phyloP scores from a whole-genome alignment of 495 filamentous ascomycete species.

The Penicillium odoratum region DNA sequence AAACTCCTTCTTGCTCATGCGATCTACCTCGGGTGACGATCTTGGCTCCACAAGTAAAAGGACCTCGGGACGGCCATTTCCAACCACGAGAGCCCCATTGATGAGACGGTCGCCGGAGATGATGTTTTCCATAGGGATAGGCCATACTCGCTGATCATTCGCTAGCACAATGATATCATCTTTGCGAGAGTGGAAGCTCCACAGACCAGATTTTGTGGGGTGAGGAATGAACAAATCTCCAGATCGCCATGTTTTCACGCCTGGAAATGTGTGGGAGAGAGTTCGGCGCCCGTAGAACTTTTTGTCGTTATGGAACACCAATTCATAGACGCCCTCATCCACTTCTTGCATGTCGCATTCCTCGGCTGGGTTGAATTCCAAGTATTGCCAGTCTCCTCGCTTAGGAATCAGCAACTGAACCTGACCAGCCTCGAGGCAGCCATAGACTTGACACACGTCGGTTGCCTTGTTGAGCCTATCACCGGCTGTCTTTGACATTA shows the following conservation, averaged over 20 bases:
- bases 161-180: constrained; percentile 43
- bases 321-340: constrained; percentile 46
- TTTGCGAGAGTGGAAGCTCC: constrained; percentile 51
- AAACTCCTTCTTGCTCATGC: constrained; percentile 20
- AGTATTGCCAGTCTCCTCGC: constrained; percentile 47
- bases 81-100: constrained; percentile 17
- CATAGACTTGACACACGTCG: constrained; percentile 30
- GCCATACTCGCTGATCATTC: constrained; percentile 16
- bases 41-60: constrained; percentile 17
- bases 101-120: constrained; percentile 9
- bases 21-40: constrained; percentile 11
- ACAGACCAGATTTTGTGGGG: constrained; percentile 46
- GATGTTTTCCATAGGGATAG: constrained; percentile 14
- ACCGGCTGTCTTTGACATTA: constrained; percentile 20
- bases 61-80: constrained; percentile 18
- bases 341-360: constrained; percentile 44
- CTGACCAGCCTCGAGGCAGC: constrained; percentile 27
- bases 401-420: constrained; percentile 25
- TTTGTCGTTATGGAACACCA: constrained; percentile 31
- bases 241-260: constrained; percentile 45
- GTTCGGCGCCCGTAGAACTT: constrained; percentile 13
- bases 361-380: constrained; percentile 47
- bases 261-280: constrained; percentile 26
- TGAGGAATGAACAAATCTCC: constrained; percentile 56
- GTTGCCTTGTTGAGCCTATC: constrained; percentile 25